phyloP scores from a whole-genome alignment of 352 stramenopile species.

The Phytophthora aleatoria region DNA sequence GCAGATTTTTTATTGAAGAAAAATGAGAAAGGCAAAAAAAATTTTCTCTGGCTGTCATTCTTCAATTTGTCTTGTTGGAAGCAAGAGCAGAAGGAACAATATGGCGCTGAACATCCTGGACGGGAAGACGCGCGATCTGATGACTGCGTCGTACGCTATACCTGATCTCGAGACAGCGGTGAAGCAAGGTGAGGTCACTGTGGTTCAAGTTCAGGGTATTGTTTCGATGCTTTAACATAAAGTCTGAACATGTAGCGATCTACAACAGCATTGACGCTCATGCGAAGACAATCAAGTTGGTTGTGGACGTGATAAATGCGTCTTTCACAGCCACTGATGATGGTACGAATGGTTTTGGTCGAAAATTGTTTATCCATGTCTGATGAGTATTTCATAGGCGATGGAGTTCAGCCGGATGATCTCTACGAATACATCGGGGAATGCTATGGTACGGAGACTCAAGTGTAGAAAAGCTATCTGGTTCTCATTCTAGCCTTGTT shows the following conservation, averaged over 20 bases:
- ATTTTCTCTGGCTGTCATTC: conserved; percentile 12
- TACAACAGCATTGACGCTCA: conserved; percentile 79
- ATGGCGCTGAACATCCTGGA: conserved; percentile 40
- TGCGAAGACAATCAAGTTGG: conserved; percentile 51
- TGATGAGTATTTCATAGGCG: conserved; percentile 38
- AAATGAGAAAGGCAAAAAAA: conserved; percentile 34
- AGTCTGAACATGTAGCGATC: conserved; percentile 41
- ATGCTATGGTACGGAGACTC: conserved; percentile 37
- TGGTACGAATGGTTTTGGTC: conserved; percentile 32
- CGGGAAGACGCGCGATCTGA: conserved; percentile 42
- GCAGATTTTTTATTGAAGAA: background rate
- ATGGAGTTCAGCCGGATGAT: conserved; percentile 57
- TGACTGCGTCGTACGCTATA: conserved; percentile 65
- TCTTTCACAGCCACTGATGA: conserved; percentile 77
- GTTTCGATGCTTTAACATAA: background rate
- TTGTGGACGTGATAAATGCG: conserved; percentile 43
- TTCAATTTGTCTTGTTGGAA: conserved; percentile 7
- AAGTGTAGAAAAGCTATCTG: background rate
- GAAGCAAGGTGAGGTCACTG: conserved; percentile 58
- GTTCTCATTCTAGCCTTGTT: background rate
- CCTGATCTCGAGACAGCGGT: conserved; percentile 62
- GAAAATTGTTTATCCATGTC: background rate
- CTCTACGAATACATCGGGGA: conserved; percentile 59
- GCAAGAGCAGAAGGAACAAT: conserved; percentile 8
- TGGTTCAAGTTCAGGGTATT: background rate